phyloP scores from a whole-genome alignment of 805 yeast genomes.

The Teunomyces funiuensis region DNA sequence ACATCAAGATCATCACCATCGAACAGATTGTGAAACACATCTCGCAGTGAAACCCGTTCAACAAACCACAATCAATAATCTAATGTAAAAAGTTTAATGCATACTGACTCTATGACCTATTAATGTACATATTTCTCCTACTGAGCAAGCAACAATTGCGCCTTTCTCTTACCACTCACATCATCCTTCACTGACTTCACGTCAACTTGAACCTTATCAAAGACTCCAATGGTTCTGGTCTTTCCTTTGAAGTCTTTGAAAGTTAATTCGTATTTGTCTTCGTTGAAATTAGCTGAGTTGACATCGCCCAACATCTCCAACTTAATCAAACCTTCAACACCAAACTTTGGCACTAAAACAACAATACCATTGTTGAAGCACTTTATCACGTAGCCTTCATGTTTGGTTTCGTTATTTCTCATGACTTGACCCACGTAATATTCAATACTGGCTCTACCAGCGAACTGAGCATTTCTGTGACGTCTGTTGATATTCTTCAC shows the following conservation, averaged over 20 bases:
- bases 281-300: conserved; percentile 65
- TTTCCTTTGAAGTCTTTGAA: conserved; percentile 50
- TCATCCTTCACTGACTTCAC: conserved; percentile 83
- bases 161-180: conserved; percentile 88
- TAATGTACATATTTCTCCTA: not conserved
- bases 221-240: conserved; percentile 59
- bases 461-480: conserved; percentile 97
- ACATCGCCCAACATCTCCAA: conserved; percentile 71
- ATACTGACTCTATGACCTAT: conserved; percentile 1
- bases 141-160: conserved; percentile 56
- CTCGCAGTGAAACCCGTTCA: conserved; percentile 16
- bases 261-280: conserved; percentile 68
- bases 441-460: conserved; percentile 97
- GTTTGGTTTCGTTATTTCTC: conserved; percentile 75
- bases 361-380: conserved; percentile 94
- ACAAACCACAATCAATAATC: not conserved
- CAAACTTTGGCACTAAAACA: conserved; percentile 91
- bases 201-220: conserved; percentile 82
- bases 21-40: conserved; percentile 61
- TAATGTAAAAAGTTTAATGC: conserved; percentile 2
- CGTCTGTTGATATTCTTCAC: conserved; percentile 88
- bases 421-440: conserved; percentile 98
- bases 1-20: conserved; percentile 74
- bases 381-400: conserved; percentile 88
- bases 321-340: conserved; percentile 90